Percentiles rank a stretch among this genome's conserved stretches.
These are phyloP conservation scores for Podila epigama DNA, from an alignment of 192 early-diverging fungal genomes.

Conservation along the genomic window DNA sequence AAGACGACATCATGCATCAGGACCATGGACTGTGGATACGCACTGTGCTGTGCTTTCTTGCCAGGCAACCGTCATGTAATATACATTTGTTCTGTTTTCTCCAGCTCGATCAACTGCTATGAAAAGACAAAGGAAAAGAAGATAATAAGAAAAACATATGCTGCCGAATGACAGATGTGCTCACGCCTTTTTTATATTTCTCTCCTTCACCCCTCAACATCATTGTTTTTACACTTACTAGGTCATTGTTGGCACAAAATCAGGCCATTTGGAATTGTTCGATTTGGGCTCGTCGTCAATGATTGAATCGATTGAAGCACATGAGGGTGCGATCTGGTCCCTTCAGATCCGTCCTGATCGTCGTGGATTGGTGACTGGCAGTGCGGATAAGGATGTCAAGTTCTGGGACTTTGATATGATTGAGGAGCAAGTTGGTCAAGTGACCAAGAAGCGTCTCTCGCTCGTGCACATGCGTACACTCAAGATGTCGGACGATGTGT, in stretches of 20 bases:
- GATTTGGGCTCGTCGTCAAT: slow-evolving; percentile 86
- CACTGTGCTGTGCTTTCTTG: slow-evolving; percentile 91
- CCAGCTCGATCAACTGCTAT: neutral
- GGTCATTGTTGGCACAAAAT: slow-evolving; percentile 92
- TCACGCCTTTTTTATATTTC: no score
- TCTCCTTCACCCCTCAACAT: no score
- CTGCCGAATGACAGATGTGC: no score
- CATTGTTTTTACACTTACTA: slow-evolving; percentile 21
- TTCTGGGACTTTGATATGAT: slow-evolving; percentile 96
- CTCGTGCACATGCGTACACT: slow-evolving; percentile 89
- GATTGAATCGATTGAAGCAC: slow-evolving; percentile 89
- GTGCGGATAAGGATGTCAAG: slow-evolving; percentile 95
- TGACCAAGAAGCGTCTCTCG: slow-evolving; percentile 68
- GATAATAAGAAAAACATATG: no score
- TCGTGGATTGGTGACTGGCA: slow-evolving; percentile 89
- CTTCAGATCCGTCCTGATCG: slow-evolving; percentile 87
- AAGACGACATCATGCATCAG: slow-evolving; percentile 84
- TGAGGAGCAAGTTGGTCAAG: slow-evolving; percentile 44
- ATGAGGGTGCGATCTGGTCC: slow-evolving; percentile 89
- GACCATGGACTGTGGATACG: slow-evolving; percentile 91
- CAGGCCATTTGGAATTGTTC: slow-evolving; percentile 89
- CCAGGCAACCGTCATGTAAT: slow-evolving; percentile 86
- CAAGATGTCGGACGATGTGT: slow-evolving; percentile 93
- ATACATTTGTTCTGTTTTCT: neutral
- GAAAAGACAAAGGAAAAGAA: no score